Evolutionary conservation across 2,329 filamentous ascomycete species (phyloP), one percentile per base, ranked within the genome.

Genomic region (Graphium sp.): DNA sequence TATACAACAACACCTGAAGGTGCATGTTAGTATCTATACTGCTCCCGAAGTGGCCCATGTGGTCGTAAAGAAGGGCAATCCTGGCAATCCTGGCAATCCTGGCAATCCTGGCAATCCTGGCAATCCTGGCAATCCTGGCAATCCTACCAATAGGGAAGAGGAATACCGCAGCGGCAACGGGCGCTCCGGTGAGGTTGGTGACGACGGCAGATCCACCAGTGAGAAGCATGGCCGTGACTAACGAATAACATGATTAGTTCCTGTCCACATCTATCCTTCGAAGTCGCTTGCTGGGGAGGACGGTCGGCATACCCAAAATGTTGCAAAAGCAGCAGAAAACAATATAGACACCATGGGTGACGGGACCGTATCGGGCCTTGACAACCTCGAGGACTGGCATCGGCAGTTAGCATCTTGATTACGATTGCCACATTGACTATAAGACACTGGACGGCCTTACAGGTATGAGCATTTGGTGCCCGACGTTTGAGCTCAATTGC

Each of bases 401-500:
- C 8, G 8, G 8, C 23, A 10, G 2, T 25, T 25, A 14, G 23
- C 23, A 4, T 14, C 23, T 25, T 10, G 23, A 14, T 8, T 8
- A 12, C n/a, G n/a, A n/a, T n/a, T n/a, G 3, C 9, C 15, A 14
- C 23, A 14, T 8, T 9, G 9, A 14, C 11, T 12, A 25, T 8
- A 12, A 8, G 23, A 22, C 15, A 25, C 23, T 4, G 20, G 20
- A 22, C 20, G 20, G 20, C 20, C 20, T 22, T 22, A 22, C 20
- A 80, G 2, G 62, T 67, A 43, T 85, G 79, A 2, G 79, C 80
- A 45, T 84, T 83, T 1, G 80, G 80, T 2, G 79, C 78, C 34
- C 76, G 69, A 37, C 77, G 60, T 53, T 87, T 89, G 26, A 85
- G 53, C 52, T 87, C 78, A 40, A 87, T 87, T 15, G 80, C 80